Evolutionary conservation across 768 basidiomycete species (phyloP).

Genomic region (Tulasnella sp.): DNA sequence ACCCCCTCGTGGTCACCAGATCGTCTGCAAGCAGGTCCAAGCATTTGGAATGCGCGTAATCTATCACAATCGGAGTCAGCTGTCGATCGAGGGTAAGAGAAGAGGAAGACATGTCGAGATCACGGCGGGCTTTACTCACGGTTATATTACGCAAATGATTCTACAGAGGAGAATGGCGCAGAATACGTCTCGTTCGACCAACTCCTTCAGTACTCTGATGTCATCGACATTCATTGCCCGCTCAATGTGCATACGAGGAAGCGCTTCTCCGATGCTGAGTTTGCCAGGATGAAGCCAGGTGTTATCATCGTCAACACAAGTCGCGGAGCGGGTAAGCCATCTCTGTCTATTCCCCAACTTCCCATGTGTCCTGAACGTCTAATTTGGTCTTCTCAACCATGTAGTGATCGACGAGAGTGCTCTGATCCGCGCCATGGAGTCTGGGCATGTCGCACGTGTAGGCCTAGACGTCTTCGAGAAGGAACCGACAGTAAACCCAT

Average conservation of each 20-base stretch:
- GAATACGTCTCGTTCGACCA: slow-evolving; percentile 24
- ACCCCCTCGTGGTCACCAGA: background rate
- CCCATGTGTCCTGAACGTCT: background rate
- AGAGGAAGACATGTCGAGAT: too few relatives aligned
- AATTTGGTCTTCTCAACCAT: background rate
- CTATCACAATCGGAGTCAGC: slow-evolving; percentile 25
- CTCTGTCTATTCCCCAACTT: background rate
- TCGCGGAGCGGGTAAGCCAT: slow-evolving; percentile 21
- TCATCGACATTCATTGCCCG: slow-evolving; percentile 24
- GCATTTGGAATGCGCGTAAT: slow-evolving; percentile 26
- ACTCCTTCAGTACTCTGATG: slow-evolving; percentile 22
- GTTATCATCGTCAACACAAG: slow-evolving; percentile 27
- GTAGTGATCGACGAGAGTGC: slow-evolving; percentile 27
- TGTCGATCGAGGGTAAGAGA: slow-evolving; percentile 19
- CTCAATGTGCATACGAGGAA: slow-evolving; percentile 23
- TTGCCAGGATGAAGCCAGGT: slow-evolving; percentile 24
- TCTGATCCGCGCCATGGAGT: slow-evolving; percentile 27
- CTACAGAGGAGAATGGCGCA: slow-evolving; percentile 21
- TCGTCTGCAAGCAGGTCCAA: slow-evolving; percentile 20
- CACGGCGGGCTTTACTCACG: background rate
- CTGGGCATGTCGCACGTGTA: slow-evolving; percentile 26
- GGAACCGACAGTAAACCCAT: slow-evolving; percentile 27
- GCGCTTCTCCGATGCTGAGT: slow-evolving; percentile 19
- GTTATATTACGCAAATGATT: background rate
- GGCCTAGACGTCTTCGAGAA: slow-evolving; percentile 31